A percentile compares a stretch with the other conserved stretches of the same genome.
Evolutionary conservation across 163 green algal genomes (phyloP).

Genomic region (Chlamydomonas reinhardtii): DNA sequence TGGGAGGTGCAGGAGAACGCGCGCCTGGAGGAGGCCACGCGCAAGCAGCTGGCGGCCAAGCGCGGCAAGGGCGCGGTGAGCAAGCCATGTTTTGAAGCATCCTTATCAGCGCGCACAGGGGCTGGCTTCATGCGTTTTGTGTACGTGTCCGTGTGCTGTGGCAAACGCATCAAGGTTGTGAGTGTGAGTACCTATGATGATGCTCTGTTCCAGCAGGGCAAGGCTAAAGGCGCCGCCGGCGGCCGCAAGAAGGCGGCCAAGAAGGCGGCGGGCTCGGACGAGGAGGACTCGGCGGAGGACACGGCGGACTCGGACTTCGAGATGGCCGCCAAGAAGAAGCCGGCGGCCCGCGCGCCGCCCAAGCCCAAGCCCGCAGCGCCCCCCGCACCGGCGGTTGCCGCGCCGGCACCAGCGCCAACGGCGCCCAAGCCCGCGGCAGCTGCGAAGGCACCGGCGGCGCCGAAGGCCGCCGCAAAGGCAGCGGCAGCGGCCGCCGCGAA

Average conservation of each 20-base stretch:
- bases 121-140: too few species aligned
- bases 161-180: too few species aligned
- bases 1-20: slow-evolving; percentile 71
- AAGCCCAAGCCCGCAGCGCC: slow-evolving; percentile 46
- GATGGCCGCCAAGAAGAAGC: slow-evolving; percentile 47
- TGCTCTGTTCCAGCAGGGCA: background rate
- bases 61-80: slow-evolving; percentile 42
- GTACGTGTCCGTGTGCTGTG: too few species aligned
- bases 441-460: slow-evolving; percentile 30
- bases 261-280: slow-evolving; percentile 51
- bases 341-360: slow-evolving; percentile 34
- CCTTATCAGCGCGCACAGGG: too few species aligned
- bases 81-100: background rate
- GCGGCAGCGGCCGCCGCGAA: background rate
- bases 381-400: background rate
- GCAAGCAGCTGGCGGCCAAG: slow-evolving; percentile 59
- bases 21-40: slow-evolving; percentile 49
- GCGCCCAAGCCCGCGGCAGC: slow-evolving; percentile 27
- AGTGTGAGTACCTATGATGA: too few species aligned
- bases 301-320: slow-evolving; percentile 45
- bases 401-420: slow-evolving; percentile 27
- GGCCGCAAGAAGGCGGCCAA: slow-evolving; percentile 55
- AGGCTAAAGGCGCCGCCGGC: slow-evolving; percentile 55
- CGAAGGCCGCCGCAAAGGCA: slow-evolving; percentile 55
- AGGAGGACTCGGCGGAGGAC: slow-evolving; percentile 40